Evolutionary conservation across 805 yeast genomes (phyloP), one percentile per base, ranked within the genome.

Genomic region (Yarrowia porcina): DNA sequence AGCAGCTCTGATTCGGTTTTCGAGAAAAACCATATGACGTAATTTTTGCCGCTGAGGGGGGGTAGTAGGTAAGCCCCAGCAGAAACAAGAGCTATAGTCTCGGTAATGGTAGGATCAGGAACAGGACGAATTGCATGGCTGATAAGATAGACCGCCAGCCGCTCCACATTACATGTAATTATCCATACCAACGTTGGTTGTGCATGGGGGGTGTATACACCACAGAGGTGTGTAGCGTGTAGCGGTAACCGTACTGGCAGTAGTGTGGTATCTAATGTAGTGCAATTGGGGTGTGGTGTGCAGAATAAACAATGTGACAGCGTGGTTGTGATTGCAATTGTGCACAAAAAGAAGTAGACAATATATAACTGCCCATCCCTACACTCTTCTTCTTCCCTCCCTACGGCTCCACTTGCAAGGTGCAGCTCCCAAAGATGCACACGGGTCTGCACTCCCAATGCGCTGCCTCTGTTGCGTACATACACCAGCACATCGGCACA

Each of bases 401-500:
- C 28, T 8, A 25, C 28, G 28, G 28, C 28, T 42, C 32, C 47
- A 21, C 47, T 42, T 42, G 21, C 32, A 13, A 5, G 28, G 27
- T 21, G 44, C 44, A 39, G 25, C 27, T 41, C 47, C 30, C 47
- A 25, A 23, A 11, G 28, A 23, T 42, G 47, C 47, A 42, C 23
- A 36, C 41, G 23, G 23, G 41, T 42, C 18, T 30, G 52, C 52
- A 41, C 45, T 41, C 45, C 45, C 45, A 41, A 41, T 41, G 45
- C 52, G 52, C 36, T 45, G 52, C 52, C 52, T 45, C 52, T 36
- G n/a, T n/a, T n/a, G n/a, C 11, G 8, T n/a, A 33, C 20, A n/a
- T 11, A 36, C 41, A 18, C 38, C 20, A n/a, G 38, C 38, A 35
- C 38, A 35, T 13, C 6, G 15, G 3, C 12, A 18, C 21, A 28